Conservation (phyloP, 2,329 filamentous ascomycete genomes). For the Ophiocordyceps camponoti-saundersi region DNA sequence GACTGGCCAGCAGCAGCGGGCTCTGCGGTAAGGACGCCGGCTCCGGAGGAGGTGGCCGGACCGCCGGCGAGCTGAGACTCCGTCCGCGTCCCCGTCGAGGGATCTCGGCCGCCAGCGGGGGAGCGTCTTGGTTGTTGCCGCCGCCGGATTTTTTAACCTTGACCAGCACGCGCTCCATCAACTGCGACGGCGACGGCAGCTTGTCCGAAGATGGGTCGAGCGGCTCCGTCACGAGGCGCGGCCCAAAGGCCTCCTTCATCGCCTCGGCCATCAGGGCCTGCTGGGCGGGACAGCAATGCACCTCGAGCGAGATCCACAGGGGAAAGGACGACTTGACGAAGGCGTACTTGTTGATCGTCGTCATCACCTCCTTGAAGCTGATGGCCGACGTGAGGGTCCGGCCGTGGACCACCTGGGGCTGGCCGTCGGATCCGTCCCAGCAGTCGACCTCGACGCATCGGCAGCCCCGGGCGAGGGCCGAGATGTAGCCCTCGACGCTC, state of each 20-base stretch:
- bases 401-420: constrained; percentile 82
- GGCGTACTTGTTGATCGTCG: constrained; percentile 85
- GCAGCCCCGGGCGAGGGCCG: constrained; percentile 72
- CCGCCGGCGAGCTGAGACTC: constrained; percentile 53
- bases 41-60: constrained; percentile 40
- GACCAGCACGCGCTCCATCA: constrained; percentile 71
- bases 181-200: constrained; percentile 71
- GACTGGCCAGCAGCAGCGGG: constrained; percentile 33
- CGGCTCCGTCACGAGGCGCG: constrained; percentile 62
- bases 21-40: constrained; percentile 36
- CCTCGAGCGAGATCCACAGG: constrained; percentile 86
- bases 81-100: constrained; percentile 37
- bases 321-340: constrained; percentile 79
- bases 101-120: constrained; percentile 10
- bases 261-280: constrained; percentile 79
- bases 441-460: constrained; percentile 95
- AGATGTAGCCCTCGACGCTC: constrained; percentile 89
- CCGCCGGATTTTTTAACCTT: constrained; percentile 72
- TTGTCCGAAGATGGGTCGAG: constrained; percentile 49
- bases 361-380: constrained; percentile 80
- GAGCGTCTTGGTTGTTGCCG: constrained; percentile 21
- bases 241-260: constrained; percentile 70
- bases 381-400: constrained; percentile 78
- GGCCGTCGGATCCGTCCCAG: constrained; percentile 82
- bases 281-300: constrained; percentile 74